Percentiles rank a stretch among this genome's conserved stretches.
Conservation (phyloP, 257 asterid species). For the Nicotiana attenuata region DNA sequence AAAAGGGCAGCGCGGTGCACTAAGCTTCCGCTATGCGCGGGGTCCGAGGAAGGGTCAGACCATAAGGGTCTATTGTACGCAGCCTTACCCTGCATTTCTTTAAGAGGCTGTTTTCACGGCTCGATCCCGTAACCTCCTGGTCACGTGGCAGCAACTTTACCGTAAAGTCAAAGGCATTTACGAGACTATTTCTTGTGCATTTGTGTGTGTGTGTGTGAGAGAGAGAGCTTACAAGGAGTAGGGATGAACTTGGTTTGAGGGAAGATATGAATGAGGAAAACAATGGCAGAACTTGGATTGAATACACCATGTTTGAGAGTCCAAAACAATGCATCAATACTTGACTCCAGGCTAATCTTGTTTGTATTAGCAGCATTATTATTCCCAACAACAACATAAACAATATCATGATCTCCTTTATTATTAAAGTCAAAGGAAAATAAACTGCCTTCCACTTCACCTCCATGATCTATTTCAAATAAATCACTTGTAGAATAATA, state of each 20-base stretch:
- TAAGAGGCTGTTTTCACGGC: too few relatives aligned
- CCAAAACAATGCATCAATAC: constrained; percentile 67
- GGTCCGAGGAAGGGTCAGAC: too few relatives aligned
- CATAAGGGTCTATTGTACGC: not conserved
- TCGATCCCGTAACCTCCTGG: too few relatives aligned
- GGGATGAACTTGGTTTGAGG: constrained; percentile 66
- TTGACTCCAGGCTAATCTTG: constrained; percentile 18
- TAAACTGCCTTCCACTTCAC: constrained; percentile 13
- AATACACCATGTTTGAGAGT: constrained; percentile 26
- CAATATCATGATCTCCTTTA: constrained; percentile 22
- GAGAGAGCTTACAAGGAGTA: constrained; percentile 45
- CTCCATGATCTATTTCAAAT: constrained; percentile 19
- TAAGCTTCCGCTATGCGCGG: too few relatives aligned
- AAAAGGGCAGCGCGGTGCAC: too few relatives aligned
- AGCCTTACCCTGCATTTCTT: too few relatives aligned
- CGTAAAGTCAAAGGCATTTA: not conserved
- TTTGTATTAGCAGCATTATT: not conserved
- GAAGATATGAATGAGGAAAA: constrained; percentile 57
- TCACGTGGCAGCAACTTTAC: too few relatives aligned
- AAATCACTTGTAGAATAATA: constrained; percentile 1
- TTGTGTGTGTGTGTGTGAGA: not conserved
- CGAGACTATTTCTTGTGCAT: not conserved
- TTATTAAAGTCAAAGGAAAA: constrained; percentile 26
- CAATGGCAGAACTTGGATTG: constrained; percentile 25
- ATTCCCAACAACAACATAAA: constrained; percentile 41